Evolutionary conservation across 2,329 filamentous ascomycete species (phyloP).

Genomic region (Fusarium camptoceras): DNA sequence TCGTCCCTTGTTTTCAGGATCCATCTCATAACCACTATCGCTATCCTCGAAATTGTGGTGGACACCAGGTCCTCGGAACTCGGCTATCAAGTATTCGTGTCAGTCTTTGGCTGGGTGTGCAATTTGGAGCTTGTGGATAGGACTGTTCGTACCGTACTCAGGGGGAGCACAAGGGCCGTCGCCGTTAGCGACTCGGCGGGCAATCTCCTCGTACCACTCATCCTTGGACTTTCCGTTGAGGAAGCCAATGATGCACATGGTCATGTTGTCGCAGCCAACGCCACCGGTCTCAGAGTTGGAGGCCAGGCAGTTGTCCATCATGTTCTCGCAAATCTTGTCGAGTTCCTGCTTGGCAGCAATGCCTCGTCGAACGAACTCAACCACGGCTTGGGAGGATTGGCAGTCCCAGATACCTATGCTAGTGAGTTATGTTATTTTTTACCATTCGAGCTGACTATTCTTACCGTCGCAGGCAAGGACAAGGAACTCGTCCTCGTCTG

Average conservation of each 20-base stretch:
- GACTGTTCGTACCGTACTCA: constrained; percentile 91
- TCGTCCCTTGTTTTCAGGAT: constrained; percentile 73
- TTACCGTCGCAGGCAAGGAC: constrained; percentile 92
- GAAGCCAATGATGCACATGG: constrained; percentile 91
- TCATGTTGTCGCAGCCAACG: constrained; percentile 99
- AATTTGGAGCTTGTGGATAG: constrained; percentile 45
- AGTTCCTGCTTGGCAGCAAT: constrained; percentile 97
- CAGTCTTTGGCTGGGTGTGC: constrained; percentile 20
- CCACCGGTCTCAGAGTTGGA: constrained; percentile 98
- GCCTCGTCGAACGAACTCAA: constrained; percentile 96
- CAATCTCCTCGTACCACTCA: constrained; percentile 98
- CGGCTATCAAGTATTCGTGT: constrained; percentile 64
- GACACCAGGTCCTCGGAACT: constrained; percentile 85
- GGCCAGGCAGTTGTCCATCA: constrained; percentile 99
- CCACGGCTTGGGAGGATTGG: constrained; percentile 95
- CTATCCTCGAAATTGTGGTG: constrained; percentile 87
- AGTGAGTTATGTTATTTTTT: constrained; percentile 37
- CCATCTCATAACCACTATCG: constrained; percentile 80
- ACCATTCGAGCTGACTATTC: constrained; percentile 48
- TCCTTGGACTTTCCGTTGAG: constrained; percentile 93
- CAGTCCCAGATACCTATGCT: constrained; percentile 96
- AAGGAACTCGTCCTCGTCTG: constrained; percentile 94
- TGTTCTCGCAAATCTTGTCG: constrained; percentile 97
- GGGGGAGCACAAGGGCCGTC: constrained; percentile 98
- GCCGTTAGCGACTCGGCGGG: constrained; percentile 91